These are phyloP conservation scores for Exidia glandulosa DNA, from an alignment of 768 basidiomycete genomes.

Conservation along the genomic window DNA sequence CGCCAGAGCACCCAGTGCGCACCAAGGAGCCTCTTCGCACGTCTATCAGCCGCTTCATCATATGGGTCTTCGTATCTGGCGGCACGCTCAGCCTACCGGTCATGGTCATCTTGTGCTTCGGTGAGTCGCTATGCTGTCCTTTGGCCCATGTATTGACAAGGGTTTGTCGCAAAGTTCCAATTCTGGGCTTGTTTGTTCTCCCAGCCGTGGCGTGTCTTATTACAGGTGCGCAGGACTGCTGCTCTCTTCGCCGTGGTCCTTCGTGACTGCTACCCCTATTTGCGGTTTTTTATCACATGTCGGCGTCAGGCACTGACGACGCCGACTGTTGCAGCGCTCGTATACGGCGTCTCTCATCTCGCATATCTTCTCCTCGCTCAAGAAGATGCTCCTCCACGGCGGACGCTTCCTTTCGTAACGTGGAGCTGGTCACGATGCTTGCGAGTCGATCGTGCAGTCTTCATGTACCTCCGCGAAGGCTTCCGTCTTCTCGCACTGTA, in stretches of 20 bases:
- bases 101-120: not conserved
- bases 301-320: not conserved
- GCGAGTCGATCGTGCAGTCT: not conserved
- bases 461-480: slow-evolving; percentile 2
- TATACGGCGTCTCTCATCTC: not conserved
- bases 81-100: not conserved
- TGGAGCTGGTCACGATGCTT: slow-evolving; percentile 1
- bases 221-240: not conserved
- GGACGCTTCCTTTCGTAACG: not conserved
- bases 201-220: not conserved
- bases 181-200: not conserved
- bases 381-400: slow-evolving; percentile 1
- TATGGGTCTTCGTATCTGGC: not conserved
- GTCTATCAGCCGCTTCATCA: not conserved
- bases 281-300: not conserved
- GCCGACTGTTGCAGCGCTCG: not conserved
- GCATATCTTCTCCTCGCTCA: slow-evolving; percentile 3
- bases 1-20: not conserved
- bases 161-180: not conserved
- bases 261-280: too few species aligned
- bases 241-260: not conserved
- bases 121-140: not conserved
- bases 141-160: not conserved
- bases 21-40: not conserved
- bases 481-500: not conserved